Percentiles rank a stretch among this genome's conserved stretches.
Conservation (phyloP, 805 yeast species). For the Ogataea dorogensis region DNA sequence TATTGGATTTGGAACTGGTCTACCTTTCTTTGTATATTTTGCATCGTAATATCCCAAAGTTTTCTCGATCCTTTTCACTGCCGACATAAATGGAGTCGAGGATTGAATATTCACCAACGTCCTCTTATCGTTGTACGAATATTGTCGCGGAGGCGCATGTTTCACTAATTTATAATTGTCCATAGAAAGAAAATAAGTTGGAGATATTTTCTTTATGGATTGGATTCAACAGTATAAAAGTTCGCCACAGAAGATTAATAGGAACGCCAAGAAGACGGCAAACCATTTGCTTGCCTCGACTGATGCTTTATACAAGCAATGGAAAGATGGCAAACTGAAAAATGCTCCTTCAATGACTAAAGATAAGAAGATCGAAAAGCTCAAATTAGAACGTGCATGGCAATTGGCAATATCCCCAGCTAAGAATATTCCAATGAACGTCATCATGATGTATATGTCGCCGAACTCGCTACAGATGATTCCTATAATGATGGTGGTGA, state of each 20-base stretch:
- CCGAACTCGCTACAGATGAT: conserved; percentile 88
- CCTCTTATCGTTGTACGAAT: conserved; percentile 43
- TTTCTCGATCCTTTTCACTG: conserved; percentile 61
- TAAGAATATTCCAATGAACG: conserved; percentile 82
- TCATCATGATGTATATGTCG: conserved; percentile 88
- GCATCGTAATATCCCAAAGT: conserved; percentile 37
- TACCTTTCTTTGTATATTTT: conserved; percentile 44
- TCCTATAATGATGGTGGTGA: conserved; percentile 85
- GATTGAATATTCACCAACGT: conserved; percentile 58
- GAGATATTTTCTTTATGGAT: conserved; percentile 5
- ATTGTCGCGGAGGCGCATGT: conserved; percentile 51
- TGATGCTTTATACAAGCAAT: conserved; percentile 18
- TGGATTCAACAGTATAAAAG: conserved; percentile 13
- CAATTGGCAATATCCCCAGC: conserved; percentile 80
- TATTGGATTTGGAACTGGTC: conserved; percentile 17
- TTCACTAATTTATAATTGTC: conserved; percentile 43
- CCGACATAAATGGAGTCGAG: conserved; percentile 70
- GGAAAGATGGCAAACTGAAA: conserved; percentile 16
- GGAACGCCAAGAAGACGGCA: conserved; percentile 3
- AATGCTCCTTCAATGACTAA: not conserved
- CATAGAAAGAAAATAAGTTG: too few species aligned
- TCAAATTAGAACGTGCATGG: conserved; percentile 73
- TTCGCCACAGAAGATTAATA: conserved; percentile 1
- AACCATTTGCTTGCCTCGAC: conserved; percentile 23
- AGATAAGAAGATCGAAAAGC: conserved; percentile 32